Conservation (phyloP, 768 basidiomycete species). For the Leccinum aurantiacum region DNA sequence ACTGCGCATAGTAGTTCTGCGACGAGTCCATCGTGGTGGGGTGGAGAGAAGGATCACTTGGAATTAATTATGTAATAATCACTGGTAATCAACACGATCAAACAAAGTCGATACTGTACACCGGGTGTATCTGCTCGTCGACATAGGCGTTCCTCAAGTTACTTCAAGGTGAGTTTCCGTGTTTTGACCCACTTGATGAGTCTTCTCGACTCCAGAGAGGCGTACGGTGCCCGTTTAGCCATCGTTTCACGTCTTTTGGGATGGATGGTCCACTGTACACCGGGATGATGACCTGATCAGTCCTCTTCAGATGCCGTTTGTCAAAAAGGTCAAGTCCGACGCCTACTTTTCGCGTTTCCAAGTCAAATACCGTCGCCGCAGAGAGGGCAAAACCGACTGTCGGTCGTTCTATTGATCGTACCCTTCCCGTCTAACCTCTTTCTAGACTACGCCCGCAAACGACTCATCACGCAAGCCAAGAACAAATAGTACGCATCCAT, state of each 20-base stretch:
- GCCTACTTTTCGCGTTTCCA: constrained; percentile 99
- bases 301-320: constrained; percentile 79
- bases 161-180: constrained; percentile 41
- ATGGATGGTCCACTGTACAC: constrained; percentile 32
- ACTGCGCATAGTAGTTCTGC: constrained; percentile 49
- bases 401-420: constrained; percentile 27
- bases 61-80: constrained; percentile 17
- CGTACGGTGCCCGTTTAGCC: background rate
- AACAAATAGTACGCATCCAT: constrained; percentile 84
- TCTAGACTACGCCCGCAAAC: constrained; percentile 95
- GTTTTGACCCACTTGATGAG: background rate
- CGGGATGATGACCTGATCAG: constrained; percentile 33
- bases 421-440: constrained; percentile 9
- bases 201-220: background rate
- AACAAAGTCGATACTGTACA: constrained; percentile 21
- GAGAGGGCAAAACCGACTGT: constrained; percentile 99
- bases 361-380: constrained; percentile 96
- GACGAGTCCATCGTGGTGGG: constrained; percentile 28
- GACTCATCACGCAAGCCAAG: constrained; percentile 96
- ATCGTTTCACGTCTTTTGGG: constrained; percentile 10
- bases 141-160: constrained; percentile 31
- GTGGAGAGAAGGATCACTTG: background rate
- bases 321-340: constrained; percentile 94
- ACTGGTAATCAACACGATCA: constrained; percentile 27
- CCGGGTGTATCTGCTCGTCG: constrained; percentile 21